Conservation (phyloP, 2,329 filamentous ascomycete species). For the Thelonectria rubi region DNA sequence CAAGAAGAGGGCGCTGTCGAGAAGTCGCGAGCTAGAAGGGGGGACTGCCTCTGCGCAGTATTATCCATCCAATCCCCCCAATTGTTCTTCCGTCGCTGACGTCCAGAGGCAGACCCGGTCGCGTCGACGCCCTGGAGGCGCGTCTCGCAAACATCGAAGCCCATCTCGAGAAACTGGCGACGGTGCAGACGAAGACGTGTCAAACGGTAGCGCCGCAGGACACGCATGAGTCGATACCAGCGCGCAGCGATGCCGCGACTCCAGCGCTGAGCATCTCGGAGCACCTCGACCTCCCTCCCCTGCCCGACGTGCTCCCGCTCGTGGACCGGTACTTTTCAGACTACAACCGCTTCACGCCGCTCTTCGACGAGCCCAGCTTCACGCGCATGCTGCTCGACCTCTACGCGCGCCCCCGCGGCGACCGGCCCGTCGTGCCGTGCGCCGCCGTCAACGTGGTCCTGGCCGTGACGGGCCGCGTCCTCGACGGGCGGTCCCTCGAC, state of each 20-base stretch:
- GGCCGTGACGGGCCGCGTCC: constrained; percentile 43
- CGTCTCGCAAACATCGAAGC: constrained; percentile 34
- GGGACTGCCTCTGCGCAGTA: not conserved
- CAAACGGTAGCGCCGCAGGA: not conserved
- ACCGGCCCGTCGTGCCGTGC: constrained; percentile 38
- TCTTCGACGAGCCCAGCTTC: constrained; percentile 48
- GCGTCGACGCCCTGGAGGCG: constrained; percentile 30
- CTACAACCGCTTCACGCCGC: constrained; percentile 39
- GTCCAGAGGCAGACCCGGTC: constrained; percentile 26
- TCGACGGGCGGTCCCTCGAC: constrained; percentile 33
- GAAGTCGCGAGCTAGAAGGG: not conserved
- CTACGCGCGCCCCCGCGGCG: constrained; percentile 35
- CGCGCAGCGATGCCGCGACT: not conserved
- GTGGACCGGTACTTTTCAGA: constrained; percentile 36
- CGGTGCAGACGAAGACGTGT: not conserved
- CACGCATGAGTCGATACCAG: not conserved
- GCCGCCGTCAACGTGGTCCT: constrained; percentile 49
- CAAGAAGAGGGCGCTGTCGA: constrained; percentile 22
- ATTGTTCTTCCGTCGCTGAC: not conserved
- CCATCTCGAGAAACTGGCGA: constrained; percentile 20
- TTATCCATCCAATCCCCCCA: not conserved
- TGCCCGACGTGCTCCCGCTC: constrained; percentile 31
- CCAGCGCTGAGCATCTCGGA: not conserved
- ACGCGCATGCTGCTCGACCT: constrained; percentile 48
- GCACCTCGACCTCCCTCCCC: constrained; percentile 28